Percentiles rank a stretch among this genome's conserved stretches.
Conservation (phyloP, 225 moss, liverwort and hornwort species). For the Polytrichum formosum region DNA sequence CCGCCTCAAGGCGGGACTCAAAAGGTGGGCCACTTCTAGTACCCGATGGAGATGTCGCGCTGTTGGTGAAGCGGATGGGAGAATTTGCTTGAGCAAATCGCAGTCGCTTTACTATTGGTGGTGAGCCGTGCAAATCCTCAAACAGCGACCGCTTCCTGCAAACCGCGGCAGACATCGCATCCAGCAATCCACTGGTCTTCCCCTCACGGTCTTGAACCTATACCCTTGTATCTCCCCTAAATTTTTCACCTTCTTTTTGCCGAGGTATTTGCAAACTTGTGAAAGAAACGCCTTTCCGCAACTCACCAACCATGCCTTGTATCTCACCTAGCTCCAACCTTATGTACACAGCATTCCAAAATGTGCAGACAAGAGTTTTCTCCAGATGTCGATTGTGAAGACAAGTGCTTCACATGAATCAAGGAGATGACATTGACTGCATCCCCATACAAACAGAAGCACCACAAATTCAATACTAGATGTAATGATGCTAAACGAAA, state of each 20-base stretch:
- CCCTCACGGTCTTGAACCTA: slow-evolving; percentile 37
- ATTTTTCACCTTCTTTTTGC: slow-evolving; percentile 10
- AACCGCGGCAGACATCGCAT: slow-evolving; percentile 99
- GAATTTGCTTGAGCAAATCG: slow-evolving; percentile 77
- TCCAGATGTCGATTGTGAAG: too few species aligned
- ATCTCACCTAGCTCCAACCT: background rate
- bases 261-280: slow-evolving; percentile 6
- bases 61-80: slow-evolving; percentile 66
- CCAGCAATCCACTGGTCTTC: slow-evolving; percentile 51
- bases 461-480: too few species aligned
- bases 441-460: too few species aligned
- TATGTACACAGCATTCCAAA: too few species aligned
- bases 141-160: slow-evolving; percentile 99
- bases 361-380: too few species aligned
- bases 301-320: slow-evolving; percentile 32
- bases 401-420: too few species aligned
- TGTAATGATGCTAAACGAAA: too few species aligned
- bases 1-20: slow-evolving; percentile 77
- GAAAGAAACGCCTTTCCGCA: background rate
- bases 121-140: slow-evolving; percentile 93
- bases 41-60: slow-evolving; percentile 36
- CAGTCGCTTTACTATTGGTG: slow-evolving; percentile 89
- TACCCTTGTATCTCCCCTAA: slow-evolving; percentile 2
- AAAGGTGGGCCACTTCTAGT: slow-evolving; percentile 57
- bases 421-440: too few species aligned